Evolutionary conservation across 2,329 filamentous ascomycete genomes (phyloP), one percentile per base, ranked within the genome.

Genomic region (Scopulariopsis brevicaulis): DNA sequence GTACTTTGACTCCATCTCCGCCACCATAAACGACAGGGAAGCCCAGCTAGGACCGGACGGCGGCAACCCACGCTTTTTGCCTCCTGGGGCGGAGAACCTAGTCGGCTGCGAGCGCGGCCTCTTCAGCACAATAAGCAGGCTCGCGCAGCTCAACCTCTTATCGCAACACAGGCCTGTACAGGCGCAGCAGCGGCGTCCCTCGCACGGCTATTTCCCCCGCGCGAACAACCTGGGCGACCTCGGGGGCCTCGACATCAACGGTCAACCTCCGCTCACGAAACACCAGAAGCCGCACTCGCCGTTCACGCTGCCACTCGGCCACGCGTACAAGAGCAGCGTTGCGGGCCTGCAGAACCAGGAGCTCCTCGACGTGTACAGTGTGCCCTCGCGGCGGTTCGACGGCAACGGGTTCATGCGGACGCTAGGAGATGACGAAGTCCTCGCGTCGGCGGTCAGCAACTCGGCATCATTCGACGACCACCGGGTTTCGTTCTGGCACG

Each of bases 1-100:
- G 37, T 96, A 93, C 79, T 95, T 96, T 68, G 93, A 96, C 69
- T 90, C 92, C 58, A 90, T 96, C 73, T 91, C 90, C 0, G 90
- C 90, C 46, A 92, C 88, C 56, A 90, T 96, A 67, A 96, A 96
- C 65, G 89, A 96, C 70, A 84, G 92, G 56, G 92, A 96, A 71
- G 84, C 89, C 34, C 90, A 96, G 69, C 81, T 96, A 20, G 77
- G 84, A 62, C 81, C 50, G n/a, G 40, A 54, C 48, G 46, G 46
- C n/a, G 67, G 75, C 1, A 78, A 79, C 48, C 70, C 76, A 18
- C 75, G 76, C 50, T 68, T 81, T 3, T 69, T 83, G 4, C 76
- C 78, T 0, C 69, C 85, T 61, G 86, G 87, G 1, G 75, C 89
- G 25, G 92, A 96, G 72, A 94, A 96, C 67, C 78, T 95, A 55